Percentiles rank a stretch among this genome's conserved stretches.
These are phyloP conservation scores for Anethum foeniculum DNA, from an alignment of 140 eudicot species.

Conservation along the genomic window DNA sequence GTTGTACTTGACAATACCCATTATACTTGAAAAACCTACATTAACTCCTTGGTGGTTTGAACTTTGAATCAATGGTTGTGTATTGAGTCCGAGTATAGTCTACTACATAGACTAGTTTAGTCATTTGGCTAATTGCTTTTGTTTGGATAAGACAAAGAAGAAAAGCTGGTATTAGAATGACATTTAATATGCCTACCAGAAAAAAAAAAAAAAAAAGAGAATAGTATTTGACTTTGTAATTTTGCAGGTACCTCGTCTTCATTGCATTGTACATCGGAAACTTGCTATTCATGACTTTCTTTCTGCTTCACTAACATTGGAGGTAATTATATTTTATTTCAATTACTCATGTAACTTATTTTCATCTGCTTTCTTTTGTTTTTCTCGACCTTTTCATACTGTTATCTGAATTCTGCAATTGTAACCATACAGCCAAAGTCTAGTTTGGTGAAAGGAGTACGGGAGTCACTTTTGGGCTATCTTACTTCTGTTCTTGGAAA, in stretches of 20 bases:
- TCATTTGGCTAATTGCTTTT: not conserved
- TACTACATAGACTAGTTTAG: not conserved
- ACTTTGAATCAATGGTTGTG: not conserved
- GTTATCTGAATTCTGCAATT: not conserved
- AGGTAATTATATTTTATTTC: conserved; percentile 29
- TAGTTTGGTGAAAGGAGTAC: conserved; percentile 42
- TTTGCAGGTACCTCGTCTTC: conserved; percentile 87
- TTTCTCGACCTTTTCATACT: not conserved
- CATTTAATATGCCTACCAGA: not conserved
- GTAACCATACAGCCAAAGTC: conserved; percentile 42
- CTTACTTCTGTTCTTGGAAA: conserved; percentile 75
- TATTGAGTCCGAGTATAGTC: not conserved
- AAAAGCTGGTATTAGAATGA: not conserved
- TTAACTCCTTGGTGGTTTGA: not conserved
- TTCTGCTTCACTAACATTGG: conserved; percentile 37
- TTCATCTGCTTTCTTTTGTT: not conserved
- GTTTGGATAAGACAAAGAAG: not conserved
- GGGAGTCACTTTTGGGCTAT: conserved; percentile 65
- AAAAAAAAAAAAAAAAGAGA: not conserved
- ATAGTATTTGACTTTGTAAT: not conserved
- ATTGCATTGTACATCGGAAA: conserved; percentile 72
- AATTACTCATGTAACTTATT: not conserved
- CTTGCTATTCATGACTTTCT: conserved; percentile 53
- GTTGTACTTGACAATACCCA: not conserved
- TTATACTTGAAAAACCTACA: not conserved